A percentile compares a stretch with the other conserved stretches of the same genome.
phyloP scores from a whole-genome alignment of 768 basidiomycete species.

The Tephrocybe sp. region DNA sequence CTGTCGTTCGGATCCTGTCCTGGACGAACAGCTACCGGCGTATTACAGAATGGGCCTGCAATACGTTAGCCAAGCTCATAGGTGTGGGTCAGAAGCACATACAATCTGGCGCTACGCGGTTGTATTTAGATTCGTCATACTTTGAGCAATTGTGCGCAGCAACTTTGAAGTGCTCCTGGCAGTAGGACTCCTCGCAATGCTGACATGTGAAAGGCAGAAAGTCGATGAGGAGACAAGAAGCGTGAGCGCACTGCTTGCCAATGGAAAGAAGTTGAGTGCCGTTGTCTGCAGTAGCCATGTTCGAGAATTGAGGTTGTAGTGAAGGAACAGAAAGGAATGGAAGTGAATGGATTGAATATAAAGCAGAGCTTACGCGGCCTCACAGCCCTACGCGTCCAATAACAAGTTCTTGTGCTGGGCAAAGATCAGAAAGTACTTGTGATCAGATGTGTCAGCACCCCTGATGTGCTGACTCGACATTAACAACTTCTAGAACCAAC shows the following conservation, averaged over 20 bases:
- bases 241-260: slow-evolving; percentile 69
- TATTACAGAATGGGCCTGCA: slow-evolving; percentile 74
- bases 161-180: slow-evolving; percentile 77
- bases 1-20: slow-evolving; percentile 79
- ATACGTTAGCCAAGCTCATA: not conserved
- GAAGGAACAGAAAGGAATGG: slow-evolving; percentile 10
- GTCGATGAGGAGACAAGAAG: slow-evolving; percentile 70
- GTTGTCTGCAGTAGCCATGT: slow-evolving; percentile 27
- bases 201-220: slow-evolving; percentile 87
- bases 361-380: slow-evolving; percentile 20
- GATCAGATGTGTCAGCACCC: slow-evolving; percentile 6
- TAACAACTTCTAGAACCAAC: not conserved
- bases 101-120: slow-evolving; percentile 80
- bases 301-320: slow-evolving; percentile 13
- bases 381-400: slow-evolving; percentile 13
- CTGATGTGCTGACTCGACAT: not conserved
- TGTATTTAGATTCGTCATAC: slow-evolving; percentile 67
- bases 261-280: slow-evolving; percentile 61
- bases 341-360: slow-evolving; percentile 1
- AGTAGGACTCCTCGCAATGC: slow-evolving; percentile 69
- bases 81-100: slow-evolving; percentile 18
- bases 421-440: not conserved
- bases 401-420: not conserved
- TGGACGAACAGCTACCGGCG: slow-evolving; percentile 69
- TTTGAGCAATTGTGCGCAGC: slow-evolving; percentile 62